Evolutionary conservation across 75 land plant species (phyloP).

Genomic region (Azolla pinnata): DNA sequence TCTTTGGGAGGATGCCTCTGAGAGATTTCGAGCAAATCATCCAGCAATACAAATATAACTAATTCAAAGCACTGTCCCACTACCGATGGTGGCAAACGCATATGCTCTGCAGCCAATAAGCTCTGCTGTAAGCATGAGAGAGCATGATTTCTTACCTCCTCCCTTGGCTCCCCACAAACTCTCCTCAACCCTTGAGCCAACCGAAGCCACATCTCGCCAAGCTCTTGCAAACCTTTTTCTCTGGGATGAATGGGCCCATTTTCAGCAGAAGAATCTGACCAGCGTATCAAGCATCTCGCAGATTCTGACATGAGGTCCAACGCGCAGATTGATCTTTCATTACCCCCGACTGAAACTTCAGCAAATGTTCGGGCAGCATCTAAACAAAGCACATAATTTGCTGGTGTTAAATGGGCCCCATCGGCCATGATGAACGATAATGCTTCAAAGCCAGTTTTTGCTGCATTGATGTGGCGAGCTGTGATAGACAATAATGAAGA

Average conservation of each 20-base stretch:
- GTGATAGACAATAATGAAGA: slow-evolving; percentile 61
- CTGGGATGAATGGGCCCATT: neutral
- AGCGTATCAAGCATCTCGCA: slow-evolving; percentile 28
- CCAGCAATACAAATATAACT: slow-evolving; percentile 37
- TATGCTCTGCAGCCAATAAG: slow-evolving; percentile 32
- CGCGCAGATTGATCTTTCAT: slow-evolving; percentile 32
- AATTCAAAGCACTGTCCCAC: slow-evolving; percentile 38
- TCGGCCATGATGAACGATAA: slow-evolving; percentile 56
- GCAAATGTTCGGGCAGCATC: slow-evolving; percentile 62
- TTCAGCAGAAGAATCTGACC: slow-evolving; percentile 20
- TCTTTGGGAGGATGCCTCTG: slow-evolving; percentile 39
- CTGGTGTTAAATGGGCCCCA: slow-evolving; percentile 38
- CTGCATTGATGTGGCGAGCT: slow-evolving; percentile 74
- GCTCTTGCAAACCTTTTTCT: slow-evolving; percentile 27
- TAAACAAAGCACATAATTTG: slow-evolving; percentile 65
- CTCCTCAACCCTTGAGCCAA: slow-evolving; percentile 31
- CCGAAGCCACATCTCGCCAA: slow-evolving; percentile 45
- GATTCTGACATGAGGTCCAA: slow-evolving; percentile 44
- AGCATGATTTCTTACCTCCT: slow-evolving; percentile 46
- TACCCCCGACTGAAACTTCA: slow-evolving; percentile 43
- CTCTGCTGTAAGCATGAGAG: slow-evolving; percentile 37
- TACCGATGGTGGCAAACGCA: slow-evolving; percentile 20
- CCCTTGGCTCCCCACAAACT: slow-evolving; percentile 39
- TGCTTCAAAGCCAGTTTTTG: slow-evolving; percentile 61
- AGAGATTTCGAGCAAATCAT: slow-evolving; percentile 43